Conservation (phyloP, 257 asterid species). For the Marsdenia floribunda region DNA sequence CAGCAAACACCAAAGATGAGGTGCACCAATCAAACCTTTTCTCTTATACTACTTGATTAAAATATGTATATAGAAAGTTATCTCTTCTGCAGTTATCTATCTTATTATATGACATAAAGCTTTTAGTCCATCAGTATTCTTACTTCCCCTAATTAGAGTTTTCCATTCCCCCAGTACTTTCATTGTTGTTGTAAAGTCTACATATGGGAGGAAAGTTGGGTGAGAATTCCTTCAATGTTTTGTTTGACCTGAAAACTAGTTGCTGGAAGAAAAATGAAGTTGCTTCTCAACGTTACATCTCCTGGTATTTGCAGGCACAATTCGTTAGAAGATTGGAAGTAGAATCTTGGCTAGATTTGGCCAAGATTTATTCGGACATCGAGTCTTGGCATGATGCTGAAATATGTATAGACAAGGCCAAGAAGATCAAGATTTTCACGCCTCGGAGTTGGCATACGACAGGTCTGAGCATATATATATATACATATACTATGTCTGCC, state of each 20-base stretch:
- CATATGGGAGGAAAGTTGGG: background rate
- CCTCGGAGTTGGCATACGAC: constrained; percentile 69
- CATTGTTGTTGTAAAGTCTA: background rate
- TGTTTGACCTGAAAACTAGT: background rate
- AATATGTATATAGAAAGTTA: background rate
- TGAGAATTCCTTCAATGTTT: background rate
- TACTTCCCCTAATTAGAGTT: background rate
- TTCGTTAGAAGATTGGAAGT: constrained; percentile 40
- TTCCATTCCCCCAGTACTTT: background rate
- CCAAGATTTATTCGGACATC: constrained; percentile 56
- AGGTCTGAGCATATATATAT: constrained; percentile 34
- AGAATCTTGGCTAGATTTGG: constrained; percentile 89
- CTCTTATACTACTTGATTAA: background rate
- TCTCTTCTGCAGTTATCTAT: background rate
- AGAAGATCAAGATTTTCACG: constrained; percentile 35
- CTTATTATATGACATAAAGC: background rate
- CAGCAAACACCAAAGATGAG: constrained; percentile 24
- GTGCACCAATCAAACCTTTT: constrained; percentile 21
- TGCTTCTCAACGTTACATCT: background rate
- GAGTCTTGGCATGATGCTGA: constrained; percentile 64
- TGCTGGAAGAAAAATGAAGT: background rate
- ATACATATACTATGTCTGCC: background rate
- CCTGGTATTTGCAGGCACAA: constrained; percentile 29
- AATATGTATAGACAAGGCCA: constrained; percentile 56
- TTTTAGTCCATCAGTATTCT: background rate